A percentile compares a stretch with the other conserved stretches of the same genome.
Conservation (phyloP, 176 grass and related monocot species). For the bread wheat (Triticum aestivum) region DNA sequence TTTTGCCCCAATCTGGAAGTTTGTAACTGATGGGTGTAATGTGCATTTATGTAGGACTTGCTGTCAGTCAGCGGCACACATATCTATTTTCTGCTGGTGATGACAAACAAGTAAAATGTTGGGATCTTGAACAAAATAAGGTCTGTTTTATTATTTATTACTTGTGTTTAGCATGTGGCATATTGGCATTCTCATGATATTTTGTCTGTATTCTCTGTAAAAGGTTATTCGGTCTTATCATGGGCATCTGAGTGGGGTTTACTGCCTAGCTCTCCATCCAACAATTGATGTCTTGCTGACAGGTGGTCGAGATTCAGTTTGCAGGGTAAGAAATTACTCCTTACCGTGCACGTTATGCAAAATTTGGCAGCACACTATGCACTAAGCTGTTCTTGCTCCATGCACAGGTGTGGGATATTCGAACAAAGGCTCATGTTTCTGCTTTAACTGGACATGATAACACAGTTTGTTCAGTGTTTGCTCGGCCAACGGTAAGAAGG, state of each 20-base stretch:
- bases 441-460: conserved; percentile 98
- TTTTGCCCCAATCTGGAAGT: neutral
- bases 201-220: conserved; percentile 19
- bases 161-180: neutral
- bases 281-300: conserved; percentile 91
- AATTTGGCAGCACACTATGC: neutral
- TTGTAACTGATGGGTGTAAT: conserved; percentile 16
- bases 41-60: conserved; percentile 68
- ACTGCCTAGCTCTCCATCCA: conserved; percentile 95
- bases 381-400: conserved; percentile 17
- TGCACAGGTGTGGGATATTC: conserved; percentile 89
- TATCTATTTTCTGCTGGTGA: conserved; percentile 99
- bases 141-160: conserved; percentile 44
- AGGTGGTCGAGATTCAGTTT: conserved; percentile 98
- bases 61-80: conserved; percentile 84
- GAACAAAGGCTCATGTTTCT: conserved; percentile 94
- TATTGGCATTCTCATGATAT: conserved; percentile 25
- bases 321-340: conserved; percentile 64
- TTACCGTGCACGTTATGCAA: neutral
- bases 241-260: conserved; percentile 97
- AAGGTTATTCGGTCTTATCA: conserved; percentile 98
- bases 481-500: conserved; percentile 78
- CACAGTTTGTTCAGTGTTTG: conserved; percentile 97
- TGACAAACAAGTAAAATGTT: conserved; percentile 99
- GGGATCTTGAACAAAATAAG: conserved; percentile 99